Evolutionary conservation across 2,329 filamentous ascomycete species (phyloP), one percentile per base, ranked within the genome.

Genomic region (Blumeriella jaapii): DNA sequence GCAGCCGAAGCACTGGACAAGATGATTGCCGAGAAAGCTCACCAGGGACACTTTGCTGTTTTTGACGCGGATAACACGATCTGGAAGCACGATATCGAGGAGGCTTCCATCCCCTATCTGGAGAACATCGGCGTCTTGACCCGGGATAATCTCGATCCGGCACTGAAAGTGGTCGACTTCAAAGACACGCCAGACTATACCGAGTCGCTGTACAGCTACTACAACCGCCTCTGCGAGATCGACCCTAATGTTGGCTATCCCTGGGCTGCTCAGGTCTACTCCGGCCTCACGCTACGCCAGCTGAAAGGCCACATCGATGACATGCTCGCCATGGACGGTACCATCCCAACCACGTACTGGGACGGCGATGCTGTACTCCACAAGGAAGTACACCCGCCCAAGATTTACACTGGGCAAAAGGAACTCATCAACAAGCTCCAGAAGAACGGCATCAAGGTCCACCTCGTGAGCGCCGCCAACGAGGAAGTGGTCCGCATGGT

Each of bases 401-500:
- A 9, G 8, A 32, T 32, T 11, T 38, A 25, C 29, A 27, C 10
- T 5, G 35, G 22, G 6, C 35, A 31, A 37, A 11, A 27, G 5
- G 35, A 32, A 15, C 35, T 37, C 23, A 32, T 32, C 22, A 29
- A 32, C 6, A 32, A 28, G 12, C 29, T 38, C 7, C 12, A 13
- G 4, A 13, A 12, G 4, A 32, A 38, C 11, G 29, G 29, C 3
- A 32, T 38, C 29, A 25, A 25, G 6, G 22, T 25, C 6, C 32
- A 24, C 18, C 20, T 38, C 17, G 35, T 38, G 19, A 38, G 29
- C 17, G 35, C 35, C 10, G 28, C 35, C 17, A 38, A 38, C 24
- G 35, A 38, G 13, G 35, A 38, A 32, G 9, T 38, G 10, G 35
- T 38, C 11, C 35, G 35, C 18, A 38, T 38, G 35, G 35, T 28